Conservation (phyloP, 73 alveolate species). For the Uronychia setigera region DNA sequence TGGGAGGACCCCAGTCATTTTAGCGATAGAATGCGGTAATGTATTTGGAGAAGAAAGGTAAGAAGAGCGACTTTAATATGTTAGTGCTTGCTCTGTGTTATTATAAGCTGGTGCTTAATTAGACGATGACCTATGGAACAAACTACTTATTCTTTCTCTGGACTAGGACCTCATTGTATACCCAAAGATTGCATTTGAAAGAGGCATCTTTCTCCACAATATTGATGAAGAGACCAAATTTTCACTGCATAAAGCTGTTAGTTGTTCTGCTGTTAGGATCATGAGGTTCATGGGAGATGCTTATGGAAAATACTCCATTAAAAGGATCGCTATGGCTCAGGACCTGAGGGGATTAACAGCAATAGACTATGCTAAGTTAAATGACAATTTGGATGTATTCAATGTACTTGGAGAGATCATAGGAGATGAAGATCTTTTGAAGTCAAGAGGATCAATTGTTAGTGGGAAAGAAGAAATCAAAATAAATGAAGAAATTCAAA, state of each 20-base stretch:
- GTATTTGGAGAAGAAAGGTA: slow-evolving; percentile 40
- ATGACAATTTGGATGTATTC: slow-evolving; percentile 30
- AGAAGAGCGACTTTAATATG: no score
- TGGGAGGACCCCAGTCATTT: slow-evolving; percentile 45
- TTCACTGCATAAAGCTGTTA: slow-evolving; percentile 49
- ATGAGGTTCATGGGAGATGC: slow-evolving; percentile 48
- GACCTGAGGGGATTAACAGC: slow-evolving; percentile 50
- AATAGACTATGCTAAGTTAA: slow-evolving; percentile 43
- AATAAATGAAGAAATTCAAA: no score
- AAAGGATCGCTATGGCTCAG: slow-evolving; percentile 38
- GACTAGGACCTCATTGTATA: slow-evolving; percentile 40
- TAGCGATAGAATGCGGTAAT: slow-evolving; percentile 41
- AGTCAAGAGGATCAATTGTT: no score
- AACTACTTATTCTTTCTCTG: slow-evolving; percentile 30
- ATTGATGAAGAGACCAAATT: slow-evolving; percentile 50
- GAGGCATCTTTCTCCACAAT: slow-evolving; percentile 56
- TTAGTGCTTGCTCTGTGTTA: slow-evolving; percentile 5
- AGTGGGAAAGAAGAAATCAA: no score
- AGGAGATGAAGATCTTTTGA: slow-evolving; percentile 35
- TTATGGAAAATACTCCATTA: slow-evolving; percentile 34
- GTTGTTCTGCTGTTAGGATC: slow-evolving; percentile 29
- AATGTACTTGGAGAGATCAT: slow-evolving; percentile 23
- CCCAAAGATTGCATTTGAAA: slow-evolving; percentile 40
- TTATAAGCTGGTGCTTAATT: slow-evolving; percentile 3
- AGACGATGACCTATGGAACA: slow-evolving; percentile 30